Conservation (phyloP, 495 filamentous ascomycete genomes). For the Thermothielavioides terrestris region DNA sequence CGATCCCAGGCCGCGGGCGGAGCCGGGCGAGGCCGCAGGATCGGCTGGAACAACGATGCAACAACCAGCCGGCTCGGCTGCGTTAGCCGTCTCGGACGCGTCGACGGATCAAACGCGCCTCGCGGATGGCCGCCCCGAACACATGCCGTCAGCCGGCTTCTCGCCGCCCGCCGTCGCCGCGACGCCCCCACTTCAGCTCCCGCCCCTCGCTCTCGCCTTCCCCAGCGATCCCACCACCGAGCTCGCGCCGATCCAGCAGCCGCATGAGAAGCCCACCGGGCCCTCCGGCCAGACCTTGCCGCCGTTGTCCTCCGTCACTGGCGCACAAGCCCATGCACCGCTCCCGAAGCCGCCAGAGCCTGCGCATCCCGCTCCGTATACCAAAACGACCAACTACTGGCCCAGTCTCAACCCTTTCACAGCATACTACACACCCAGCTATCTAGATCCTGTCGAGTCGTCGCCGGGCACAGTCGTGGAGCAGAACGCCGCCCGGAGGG, state of each 20-base stretch:
- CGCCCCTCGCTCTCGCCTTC: slow-evolving; percentile 20
- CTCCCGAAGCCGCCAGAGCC: slow-evolving; percentile 19
- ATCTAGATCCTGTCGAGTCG: slow-evolving; percentile 29
- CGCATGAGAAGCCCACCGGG: slow-evolving; percentile 10
- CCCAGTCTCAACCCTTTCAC: slow-evolving; percentile 47
- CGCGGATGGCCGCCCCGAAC: neutral
- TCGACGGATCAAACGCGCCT: neutral
- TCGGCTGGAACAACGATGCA: neutral
- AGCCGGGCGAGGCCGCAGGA: neutral
- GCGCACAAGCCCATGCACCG: slow-evolving; percentile 18
- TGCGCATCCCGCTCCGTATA: slow-evolving; percentile 9
- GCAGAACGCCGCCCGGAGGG: slow-evolving; percentile 28
- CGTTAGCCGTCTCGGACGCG: slow-evolving; percentile 3
- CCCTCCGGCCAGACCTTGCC: slow-evolving; percentile 24
- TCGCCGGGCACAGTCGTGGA: slow-evolving; percentile 28
- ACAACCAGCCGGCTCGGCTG: neutral
- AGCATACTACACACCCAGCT: slow-evolving; percentile 41
- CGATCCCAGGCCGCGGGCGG: slow-evolving; percentile 9
- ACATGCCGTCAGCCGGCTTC: neutral
- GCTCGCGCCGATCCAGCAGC: slow-evolving; percentile 35
- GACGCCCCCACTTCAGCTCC: slow-evolving; percentile 1
- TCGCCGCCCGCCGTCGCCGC: neutral
- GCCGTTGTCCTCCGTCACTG: slow-evolving; percentile 37
- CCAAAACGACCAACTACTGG: slow-evolving; percentile 33
- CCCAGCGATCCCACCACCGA: slow-evolving; percentile 29